Evolutionary conservation across 495 filamentous ascomycete genomes (phyloP).

Genomic region (Talaromyces proteolyticus): DNA sequence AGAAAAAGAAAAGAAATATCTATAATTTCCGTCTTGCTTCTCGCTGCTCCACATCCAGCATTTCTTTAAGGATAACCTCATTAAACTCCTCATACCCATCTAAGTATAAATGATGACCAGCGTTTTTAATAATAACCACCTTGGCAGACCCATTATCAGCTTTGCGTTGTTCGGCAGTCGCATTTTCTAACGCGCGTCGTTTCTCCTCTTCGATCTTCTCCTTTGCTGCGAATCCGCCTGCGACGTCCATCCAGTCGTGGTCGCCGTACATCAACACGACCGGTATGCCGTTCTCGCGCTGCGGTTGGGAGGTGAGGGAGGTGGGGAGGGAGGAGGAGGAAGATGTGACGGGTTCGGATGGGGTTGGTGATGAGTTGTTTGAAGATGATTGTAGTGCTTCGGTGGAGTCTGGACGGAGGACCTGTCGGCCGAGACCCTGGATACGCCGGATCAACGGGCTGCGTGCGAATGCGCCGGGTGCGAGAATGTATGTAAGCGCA

Average conservation of each 20-base stretch:
- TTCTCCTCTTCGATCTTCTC: conserved; percentile 72
- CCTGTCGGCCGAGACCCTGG: conserved; percentile 73
- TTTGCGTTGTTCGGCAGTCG: conserved; percentile 60
- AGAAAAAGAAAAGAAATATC: neutral
- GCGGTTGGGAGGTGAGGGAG: conserved; percentile 13
- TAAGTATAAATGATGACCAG: conserved; percentile 91
- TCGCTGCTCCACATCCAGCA: conserved; percentile 61
- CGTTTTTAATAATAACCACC: conserved; percentile 74
- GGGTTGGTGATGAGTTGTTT: conserved; percentile 8
- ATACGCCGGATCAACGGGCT: conserved; percentile 83
- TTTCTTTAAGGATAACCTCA: conserved; percentile 62
- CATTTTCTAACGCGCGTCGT: conserved; percentile 46
- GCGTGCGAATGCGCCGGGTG: conserved; percentile 88
- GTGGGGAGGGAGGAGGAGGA: neutral
- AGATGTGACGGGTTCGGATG: conserved; percentile 8
- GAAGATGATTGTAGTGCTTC: conserved; percentile 2
- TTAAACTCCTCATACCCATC: conserved; percentile 93
- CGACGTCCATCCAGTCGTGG: conserved; percentile 97
- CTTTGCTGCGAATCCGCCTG: conserved; percentile 74
- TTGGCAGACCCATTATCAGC: conserved; percentile 75
- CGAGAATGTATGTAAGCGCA: conserved; percentile 84
- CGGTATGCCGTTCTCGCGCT: conserved; percentile 70
- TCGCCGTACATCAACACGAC: conserved; percentile 94
- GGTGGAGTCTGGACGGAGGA: conserved; percentile 27
- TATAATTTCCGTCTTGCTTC: conserved; percentile 17